These are phyloP conservation scores for Arthroderma sp. DNA, from an alignment of 2,329 filamentous ascomycete species.

Conservation along the genomic window DNA sequence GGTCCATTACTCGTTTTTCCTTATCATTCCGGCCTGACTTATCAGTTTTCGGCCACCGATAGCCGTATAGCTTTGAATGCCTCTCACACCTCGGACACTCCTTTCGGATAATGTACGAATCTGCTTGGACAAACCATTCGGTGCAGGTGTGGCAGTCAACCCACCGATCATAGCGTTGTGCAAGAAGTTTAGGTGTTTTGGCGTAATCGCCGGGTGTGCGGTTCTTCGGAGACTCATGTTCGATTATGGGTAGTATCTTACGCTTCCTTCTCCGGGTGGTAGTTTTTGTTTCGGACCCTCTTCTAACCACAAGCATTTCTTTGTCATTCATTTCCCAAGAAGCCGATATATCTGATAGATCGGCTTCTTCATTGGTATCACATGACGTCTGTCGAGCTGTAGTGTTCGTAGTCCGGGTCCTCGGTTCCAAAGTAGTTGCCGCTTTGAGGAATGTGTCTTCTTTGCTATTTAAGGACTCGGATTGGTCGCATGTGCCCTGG, in stretches of 20 bases:
- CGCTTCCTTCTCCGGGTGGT: conserved; percentile 14
- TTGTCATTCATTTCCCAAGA: conserved; percentile 19
- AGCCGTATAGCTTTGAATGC: conserved; percentile 91
- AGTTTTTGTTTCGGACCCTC: conserved; percentile 11
- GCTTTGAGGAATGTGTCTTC: background rate
- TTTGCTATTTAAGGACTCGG: background rate
- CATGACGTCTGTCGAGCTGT: background rate
- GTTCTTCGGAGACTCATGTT: conserved; percentile 20
- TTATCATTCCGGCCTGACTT: conserved; percentile 60
- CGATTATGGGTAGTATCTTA: conserved; percentile 24
- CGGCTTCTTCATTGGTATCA: conserved; percentile 10
- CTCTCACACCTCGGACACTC: conserved; percentile 88
- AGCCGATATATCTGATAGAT: conserved; percentile 17
- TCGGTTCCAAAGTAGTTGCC: background rate
- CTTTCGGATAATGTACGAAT: conserved; percentile 74
- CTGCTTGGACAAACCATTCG: conserved; percentile 69
- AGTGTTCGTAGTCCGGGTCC: background rate
- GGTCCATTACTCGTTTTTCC: conserved; percentile 59
- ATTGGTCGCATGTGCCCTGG: conserved; percentile 12
- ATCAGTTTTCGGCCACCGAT: conserved; percentile 90
- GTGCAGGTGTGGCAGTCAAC: conserved; percentile 78
- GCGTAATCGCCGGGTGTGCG: conserved; percentile 69
- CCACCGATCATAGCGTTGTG: conserved; percentile 67
- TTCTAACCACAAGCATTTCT: conserved; percentile 11
- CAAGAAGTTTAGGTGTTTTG: conserved; percentile 61